Percentiles rank a stretch among this genome's conserved stretches.
These are phyloP conservation scores for Bryum argenteum DNA, from an alignment of 225 moss, liverwort and hornwort genomes.

Conservation along the genomic window DNA sequence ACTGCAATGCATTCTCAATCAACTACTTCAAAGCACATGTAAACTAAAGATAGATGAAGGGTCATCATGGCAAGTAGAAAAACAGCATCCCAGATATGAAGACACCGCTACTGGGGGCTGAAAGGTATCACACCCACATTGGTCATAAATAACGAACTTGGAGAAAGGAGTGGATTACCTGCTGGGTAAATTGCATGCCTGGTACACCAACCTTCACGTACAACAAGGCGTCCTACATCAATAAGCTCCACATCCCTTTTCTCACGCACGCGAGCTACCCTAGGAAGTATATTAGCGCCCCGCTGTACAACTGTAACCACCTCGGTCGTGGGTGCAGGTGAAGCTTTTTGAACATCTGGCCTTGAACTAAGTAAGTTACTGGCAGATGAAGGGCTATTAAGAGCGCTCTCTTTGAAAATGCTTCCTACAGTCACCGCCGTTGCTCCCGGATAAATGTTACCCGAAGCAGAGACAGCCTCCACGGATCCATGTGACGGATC, in stretches of 20 bases:
- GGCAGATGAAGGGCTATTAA: constrained; percentile 9
- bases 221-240: constrained; percentile 59
- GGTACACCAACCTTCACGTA: constrained; percentile 75
- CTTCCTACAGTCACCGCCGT: constrained; percentile 8
- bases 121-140: not conserved
- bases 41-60: too few relatives aligned
- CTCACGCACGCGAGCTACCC: constrained; percentile 45
- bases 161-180: constrained; percentile 50
- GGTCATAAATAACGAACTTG: not conserved
- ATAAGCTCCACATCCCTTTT: constrained; percentile 65
- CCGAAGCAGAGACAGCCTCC: constrained; percentile 15
- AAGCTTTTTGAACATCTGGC: constrained; percentile 4
- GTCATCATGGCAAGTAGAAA: too few relatives aligned
- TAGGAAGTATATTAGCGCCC: constrained; percentile 28
- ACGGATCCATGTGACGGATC: not conserved
- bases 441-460: constrained; percentile 20
- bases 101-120: not conserved
- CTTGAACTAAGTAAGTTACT: constrained; percentile 12
- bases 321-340: constrained; percentile 23
- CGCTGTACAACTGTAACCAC: constrained; percentile 40
- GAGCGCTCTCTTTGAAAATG: constrained; percentile 22
- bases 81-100: not conserved
- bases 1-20: not conserved
- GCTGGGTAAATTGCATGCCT: constrained; percentile 73
- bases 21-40: too few relatives aligned